phyloP scores from a whole-genome alignment of 1,284 basidiomycete species.

The Porodaedalea pini region DNA sequence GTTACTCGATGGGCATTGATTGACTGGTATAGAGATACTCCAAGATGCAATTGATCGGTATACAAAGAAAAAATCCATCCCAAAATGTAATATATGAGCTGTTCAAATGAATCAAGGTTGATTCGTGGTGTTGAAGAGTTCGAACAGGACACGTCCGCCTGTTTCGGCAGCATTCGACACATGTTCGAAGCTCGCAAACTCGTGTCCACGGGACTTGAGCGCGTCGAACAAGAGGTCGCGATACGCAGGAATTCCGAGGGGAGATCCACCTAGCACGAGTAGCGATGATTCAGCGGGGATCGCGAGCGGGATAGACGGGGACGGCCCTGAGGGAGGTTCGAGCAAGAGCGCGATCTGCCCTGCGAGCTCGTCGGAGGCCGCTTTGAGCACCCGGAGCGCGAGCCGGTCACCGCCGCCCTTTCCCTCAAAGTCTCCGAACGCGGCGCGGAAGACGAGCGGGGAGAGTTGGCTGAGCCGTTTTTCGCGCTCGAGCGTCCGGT shows the following conservation, averaged over 20 bases:
- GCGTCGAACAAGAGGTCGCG: constrained; percentile 57
- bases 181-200: constrained; percentile 60
- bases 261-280: constrained; percentile 71
- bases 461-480: constrained; percentile 69
- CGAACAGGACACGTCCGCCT: constrained; percentile 53
- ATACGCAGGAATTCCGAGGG: constrained; percentile 58
- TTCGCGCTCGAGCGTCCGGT: constrained; percentile 51
- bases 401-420: constrained; percentile 43
- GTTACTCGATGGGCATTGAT: constrained; percentile 11
- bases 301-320: constrained; percentile 32
- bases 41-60: not conserved
- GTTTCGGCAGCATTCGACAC: constrained; percentile 63
- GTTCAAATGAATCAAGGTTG: not conserved
- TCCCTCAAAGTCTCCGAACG: constrained; percentile 48
- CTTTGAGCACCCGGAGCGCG: constrained; percentile 53
- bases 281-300: constrained; percentile 55
- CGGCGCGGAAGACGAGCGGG: constrained; percentile 68
- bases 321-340: constrained; percentile 33
- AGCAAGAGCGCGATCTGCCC: constrained; percentile 59
- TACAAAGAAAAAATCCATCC: no score
- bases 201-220: constrained; percentile 51
- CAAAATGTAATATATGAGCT: no score
- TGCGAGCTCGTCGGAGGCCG: constrained; percentile 51
- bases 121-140: not conserved
- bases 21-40: not conserved